phyloP scores from a whole-genome alignment of 2,329 filamentous ascomycete species.

The Chlorencoelia australis region DNA sequence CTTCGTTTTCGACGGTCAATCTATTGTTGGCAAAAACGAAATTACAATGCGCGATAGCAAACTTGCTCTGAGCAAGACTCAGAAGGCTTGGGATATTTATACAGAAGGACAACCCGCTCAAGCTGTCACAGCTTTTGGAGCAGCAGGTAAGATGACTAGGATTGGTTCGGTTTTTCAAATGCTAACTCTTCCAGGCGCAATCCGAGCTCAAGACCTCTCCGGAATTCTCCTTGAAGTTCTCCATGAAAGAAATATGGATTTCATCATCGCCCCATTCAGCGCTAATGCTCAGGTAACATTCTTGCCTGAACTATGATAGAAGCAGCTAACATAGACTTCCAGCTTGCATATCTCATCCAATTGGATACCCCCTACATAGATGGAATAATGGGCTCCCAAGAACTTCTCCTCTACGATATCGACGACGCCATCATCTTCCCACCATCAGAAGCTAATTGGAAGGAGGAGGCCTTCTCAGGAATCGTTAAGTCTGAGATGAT shows the following conservation, averaged over 20 bases:
- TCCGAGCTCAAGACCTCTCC: constrained; percentile 61
- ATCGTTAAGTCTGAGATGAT: constrained; percentile 61
- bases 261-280: constrained; percentile 77
- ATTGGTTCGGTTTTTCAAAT: constrained; percentile 1
- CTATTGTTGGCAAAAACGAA: constrained; percentile 66
- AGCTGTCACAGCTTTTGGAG: constrained; percentile 80
- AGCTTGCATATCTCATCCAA: constrained; percentile 73
- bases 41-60: constrained; percentile 53
- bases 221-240: constrained; percentile 69
- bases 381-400: constrained; percentile 73
- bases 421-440: constrained; percentile 62
- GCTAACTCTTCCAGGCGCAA: constrained; percentile 48
- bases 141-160: constrained; percentile 48
- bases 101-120: constrained; percentile 67
- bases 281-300: constrained; percentile 68
- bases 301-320: constrained; percentile 13
- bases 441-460: constrained; percentile 57
- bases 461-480: constrained; percentile 50
- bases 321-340: background rate
- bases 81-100: constrained; percentile 80
- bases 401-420: constrained; percentile 77
- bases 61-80: constrained; percentile 58
- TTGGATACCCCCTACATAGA: constrained; percentile 57
- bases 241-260: constrained; percentile 57
- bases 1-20: constrained; percentile 87